Base-by-base conservation (phyloP, 1,284 basidiomycete species). In the Trichosporon ovoides region DNA sequence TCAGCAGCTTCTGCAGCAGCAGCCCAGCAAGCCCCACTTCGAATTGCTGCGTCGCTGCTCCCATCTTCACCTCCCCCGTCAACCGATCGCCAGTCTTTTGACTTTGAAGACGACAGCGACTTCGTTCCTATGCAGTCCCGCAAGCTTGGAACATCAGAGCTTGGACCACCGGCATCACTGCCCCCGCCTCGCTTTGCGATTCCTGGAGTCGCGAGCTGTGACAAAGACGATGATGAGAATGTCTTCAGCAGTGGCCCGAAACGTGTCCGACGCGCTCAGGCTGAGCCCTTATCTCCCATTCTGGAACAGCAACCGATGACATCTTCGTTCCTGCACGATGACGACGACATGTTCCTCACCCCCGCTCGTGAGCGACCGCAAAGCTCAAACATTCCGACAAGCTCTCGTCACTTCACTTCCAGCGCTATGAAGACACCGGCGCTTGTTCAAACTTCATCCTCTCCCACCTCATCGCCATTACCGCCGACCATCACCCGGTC, bases 401-500 rank as follows among this genome's bases (percentile, higher is more conserved):
- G 46, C 20, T 54, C 56, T 7, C 43, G 33, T 3, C 54, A 54
- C 12, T 58, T 71, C 18, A 64, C 59, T 10, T 68, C 69, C 2
- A 68, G 68, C 35, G 65, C 66, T 3, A 70, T 74, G 49, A 74
- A 71, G 55, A 76, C 74, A 0, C 74, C 74, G 5, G 74, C 71
- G 7, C 60, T 76, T 14, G 65, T 74, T 28, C 71, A 74, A 50
- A 68, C 73, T 0, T 70, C 73, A 0, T 78, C 76, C 7, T 76
- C 74, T 1, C 76, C 76, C 1, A 72, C 73, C 1, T 77, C 76
- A 2, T 77, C 76, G 4, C 76, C 76, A 5, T 74, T 75, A 69
- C 76, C 76, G 2, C 66, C 69, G 1, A 77, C 75, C 0, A 66
- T 73, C 31, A 67, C 66, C 2, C 69, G 75, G 10, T 24, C 56